Percentiles rank a stretch among this genome's conserved stretches.
Evolutionary conservation across 83 land plant species (phyloP).

Genomic region (Picea abies): DNA sequence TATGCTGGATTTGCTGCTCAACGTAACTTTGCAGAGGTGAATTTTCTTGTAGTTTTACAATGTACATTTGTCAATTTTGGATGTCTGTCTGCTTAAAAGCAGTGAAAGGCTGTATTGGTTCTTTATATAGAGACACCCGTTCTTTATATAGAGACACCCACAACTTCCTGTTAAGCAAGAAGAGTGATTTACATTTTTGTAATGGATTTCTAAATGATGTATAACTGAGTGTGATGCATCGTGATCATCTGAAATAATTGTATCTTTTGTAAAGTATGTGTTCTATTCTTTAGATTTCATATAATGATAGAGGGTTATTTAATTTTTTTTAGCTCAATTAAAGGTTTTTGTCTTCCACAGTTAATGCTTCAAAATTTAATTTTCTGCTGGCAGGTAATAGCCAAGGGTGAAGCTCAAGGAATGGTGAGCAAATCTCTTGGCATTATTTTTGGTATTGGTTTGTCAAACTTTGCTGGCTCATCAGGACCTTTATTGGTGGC

Average conservation of each 20-base stretch:
- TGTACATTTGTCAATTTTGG: background rate
- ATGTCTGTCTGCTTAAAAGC: background rate
- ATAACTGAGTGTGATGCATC: background rate
- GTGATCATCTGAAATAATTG: conserved; percentile 1
- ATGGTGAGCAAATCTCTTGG: conserved; percentile 99
- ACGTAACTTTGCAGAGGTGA: conserved; percentile 98
- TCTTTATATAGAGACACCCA: background rate
- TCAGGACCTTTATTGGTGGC: conserved; percentile 75
- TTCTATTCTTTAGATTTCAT: background rate
- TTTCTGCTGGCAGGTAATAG: conserved; percentile 75
- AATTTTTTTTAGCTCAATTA: background rate
- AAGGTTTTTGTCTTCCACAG: background rate
- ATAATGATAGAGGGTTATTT: background rate
- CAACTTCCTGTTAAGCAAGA: background rate
- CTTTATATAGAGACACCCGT: background rate
- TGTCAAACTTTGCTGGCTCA: conserved; percentile 74
- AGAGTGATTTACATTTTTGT: background rate
- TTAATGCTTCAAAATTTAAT: background rate
- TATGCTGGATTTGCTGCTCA: conserved; percentile 99
- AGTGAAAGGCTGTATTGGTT: background rate
- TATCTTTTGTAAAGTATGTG: background rate
- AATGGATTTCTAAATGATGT: background rate
- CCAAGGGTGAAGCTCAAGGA: conserved; percentile 99
- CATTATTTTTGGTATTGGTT: conserved; percentile 80
- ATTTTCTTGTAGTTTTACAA: background rate